Evolutionary conservation across 176 grass and related monocot genomes (phyloP).

Genomic region (Carex littledalei): DNA sequence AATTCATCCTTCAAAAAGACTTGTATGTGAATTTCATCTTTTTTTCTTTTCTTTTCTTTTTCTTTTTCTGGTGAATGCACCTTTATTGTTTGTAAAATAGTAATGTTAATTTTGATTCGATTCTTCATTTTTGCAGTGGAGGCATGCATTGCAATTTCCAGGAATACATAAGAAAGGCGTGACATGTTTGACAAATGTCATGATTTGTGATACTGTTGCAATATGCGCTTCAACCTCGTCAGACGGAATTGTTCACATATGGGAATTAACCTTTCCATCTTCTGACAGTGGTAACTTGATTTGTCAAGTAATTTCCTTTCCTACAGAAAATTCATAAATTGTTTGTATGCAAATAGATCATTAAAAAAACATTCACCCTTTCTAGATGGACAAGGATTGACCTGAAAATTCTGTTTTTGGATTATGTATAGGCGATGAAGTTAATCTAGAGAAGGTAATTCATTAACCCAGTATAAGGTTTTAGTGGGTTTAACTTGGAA

Average conservation of each 20-base stretch:
- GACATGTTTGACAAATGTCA: conserved; percentile 69
- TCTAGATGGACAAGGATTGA: neutral
- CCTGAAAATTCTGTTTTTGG: neutral
- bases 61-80: neutral
- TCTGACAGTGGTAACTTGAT: conserved; percentile 41
- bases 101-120: conserved; percentile 22
- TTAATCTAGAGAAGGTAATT: neutral
- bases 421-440: neutral
- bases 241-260: conserved; percentile 71
- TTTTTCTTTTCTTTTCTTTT: neutral
- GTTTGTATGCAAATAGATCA: neutral
- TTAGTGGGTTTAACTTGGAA: neutral
- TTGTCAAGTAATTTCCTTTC: neutral
- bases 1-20: conserved; percentile 52
- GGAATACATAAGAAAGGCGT: conserved; percentile 89
- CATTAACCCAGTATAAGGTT: neutral
- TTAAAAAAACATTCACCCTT: neutral
- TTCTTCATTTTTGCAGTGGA: conserved; percentile 54
- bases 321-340: neutral
- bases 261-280: conserved; percentile 48
- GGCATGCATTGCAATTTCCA: conserved; percentile 58
- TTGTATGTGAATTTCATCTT: neutral
- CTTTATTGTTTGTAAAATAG: neutral
- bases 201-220: conserved; percentile 48
- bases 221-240: conserved; percentile 90